These are phyloP conservation scores for Fusarium sarcochroum DNA, from an alignment of 2,329 filamentous ascomycete genomes.

Conservation along the genomic window DNA sequence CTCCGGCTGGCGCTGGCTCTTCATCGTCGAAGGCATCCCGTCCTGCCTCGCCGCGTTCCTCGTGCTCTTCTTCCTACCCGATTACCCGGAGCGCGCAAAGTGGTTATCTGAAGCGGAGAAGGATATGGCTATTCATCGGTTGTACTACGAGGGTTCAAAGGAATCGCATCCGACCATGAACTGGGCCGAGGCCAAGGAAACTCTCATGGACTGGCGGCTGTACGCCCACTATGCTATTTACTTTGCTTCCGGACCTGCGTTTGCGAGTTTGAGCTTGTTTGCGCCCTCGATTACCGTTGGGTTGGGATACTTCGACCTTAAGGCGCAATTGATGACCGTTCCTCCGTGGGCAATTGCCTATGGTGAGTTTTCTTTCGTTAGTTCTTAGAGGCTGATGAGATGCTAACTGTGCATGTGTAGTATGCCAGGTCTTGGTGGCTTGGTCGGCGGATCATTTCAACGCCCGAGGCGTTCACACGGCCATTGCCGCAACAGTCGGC, in stretches of 20 bases:
- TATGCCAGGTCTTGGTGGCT: slow-evolving; percentile 60
- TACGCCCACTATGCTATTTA: slow-evolving; percentile 76
- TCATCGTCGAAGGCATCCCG: slow-evolving; percentile 74
- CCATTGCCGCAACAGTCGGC: slow-evolving; percentile 59
- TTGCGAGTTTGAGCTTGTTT: slow-evolving; percentile 73
- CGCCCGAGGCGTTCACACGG: slow-evolving; percentile 62
- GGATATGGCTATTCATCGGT: slow-evolving; percentile 63
- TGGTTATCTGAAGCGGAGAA: slow-evolving; percentile 74
- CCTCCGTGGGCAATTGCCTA: slow-evolving; percentile 75
- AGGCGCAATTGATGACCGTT: slow-evolving; percentile 76
- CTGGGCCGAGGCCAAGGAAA: slow-evolving; percentile 77
- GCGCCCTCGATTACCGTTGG: slow-evolving; percentile 72
- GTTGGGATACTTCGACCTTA: slow-evolving; percentile 63
- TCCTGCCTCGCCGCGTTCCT: slow-evolving; percentile 74
- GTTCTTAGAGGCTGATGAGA: background rate
- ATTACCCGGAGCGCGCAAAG: slow-evolving; percentile 74
- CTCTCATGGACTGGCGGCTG: slow-evolving; percentile 74
- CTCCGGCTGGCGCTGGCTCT: slow-evolving; percentile 78
- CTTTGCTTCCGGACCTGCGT: slow-evolving; percentile 66
- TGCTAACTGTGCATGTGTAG: slow-evolving; percentile 42
- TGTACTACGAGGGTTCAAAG: slow-evolving; percentile 64
- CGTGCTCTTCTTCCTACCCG: slow-evolving; percentile 77
- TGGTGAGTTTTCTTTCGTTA: slow-evolving; percentile 50
- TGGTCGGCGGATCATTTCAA: slow-evolving; percentile 76
- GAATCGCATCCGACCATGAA: slow-evolving; percentile 74